These are phyloP conservation scores for Hortiboletus flavorubellus DNA, from an alignment of 768 basidiomycete genomes.

Conservation along the genomic window DNA sequence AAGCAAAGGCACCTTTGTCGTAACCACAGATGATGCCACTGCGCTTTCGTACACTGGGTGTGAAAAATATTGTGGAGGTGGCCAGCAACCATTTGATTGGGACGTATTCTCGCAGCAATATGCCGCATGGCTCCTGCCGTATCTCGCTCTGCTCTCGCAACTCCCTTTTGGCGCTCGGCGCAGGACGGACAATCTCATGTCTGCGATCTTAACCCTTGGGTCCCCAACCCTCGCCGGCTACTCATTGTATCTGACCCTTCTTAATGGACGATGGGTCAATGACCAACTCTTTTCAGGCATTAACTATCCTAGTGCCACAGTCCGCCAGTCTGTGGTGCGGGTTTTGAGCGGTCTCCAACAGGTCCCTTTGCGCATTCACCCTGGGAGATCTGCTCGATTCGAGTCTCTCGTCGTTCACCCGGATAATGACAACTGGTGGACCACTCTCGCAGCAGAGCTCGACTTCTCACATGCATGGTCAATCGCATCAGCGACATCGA, in stretches of 20 bases:
- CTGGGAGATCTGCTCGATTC: constrained; percentile 27
- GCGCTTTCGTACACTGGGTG: constrained; percentile 11
- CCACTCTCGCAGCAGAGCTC: constrained; percentile 29
- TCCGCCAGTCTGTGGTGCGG: constrained; percentile 24
- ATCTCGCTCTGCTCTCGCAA: constrained; percentile 46
- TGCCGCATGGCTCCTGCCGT: constrained; percentile 46
- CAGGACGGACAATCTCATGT: constrained; percentile 40
- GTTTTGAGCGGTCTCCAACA: constrained; percentile 43
- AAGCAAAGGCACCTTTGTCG: constrained; percentile 1
- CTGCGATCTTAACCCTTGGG: constrained; percentile 42
- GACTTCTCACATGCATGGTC: constrained; percentile 41
- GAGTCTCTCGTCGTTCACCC: constrained; percentile 42
- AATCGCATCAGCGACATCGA: constrained; percentile 37
- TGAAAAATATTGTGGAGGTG: constrained; percentile 4
- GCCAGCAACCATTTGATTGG: constrained; percentile 20
- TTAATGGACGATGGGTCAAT: constrained; percentile 43
- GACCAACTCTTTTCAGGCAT: constrained; percentile 30
- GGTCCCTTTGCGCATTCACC: constrained; percentile 34
- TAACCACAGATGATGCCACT: not conserved
- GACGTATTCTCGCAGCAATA: constrained; percentile 34
- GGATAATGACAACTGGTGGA: constrained; percentile 44
- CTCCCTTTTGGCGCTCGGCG: constrained; percentile 45
- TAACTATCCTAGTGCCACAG: constrained; percentile 19
- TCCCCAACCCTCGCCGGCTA: constrained; percentile 45
- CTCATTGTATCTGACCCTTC: constrained; percentile 41